These are phyloP conservation scores for Phoenix roebelenii DNA, from an alignment of 176 grass and related monocot genomes.

Conservation along the genomic window DNA sequence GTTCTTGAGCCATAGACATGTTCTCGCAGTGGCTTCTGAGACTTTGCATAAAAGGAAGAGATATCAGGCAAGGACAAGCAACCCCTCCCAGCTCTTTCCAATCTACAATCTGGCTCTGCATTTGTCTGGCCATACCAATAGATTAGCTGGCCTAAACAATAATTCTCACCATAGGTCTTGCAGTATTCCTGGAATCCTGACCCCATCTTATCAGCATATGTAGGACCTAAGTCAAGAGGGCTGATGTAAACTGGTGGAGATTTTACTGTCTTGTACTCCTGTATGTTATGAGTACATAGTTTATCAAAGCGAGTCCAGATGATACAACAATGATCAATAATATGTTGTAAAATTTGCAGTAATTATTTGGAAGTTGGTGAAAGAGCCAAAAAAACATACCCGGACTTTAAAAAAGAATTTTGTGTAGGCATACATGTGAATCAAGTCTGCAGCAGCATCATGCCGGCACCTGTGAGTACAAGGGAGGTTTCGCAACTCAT, in stretches of 20 bases:
- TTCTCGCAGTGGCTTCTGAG: slow-evolving; percentile 55
- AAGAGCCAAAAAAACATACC: slow-evolving; percentile 30
- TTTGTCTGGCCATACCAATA: slow-evolving; percentile 94
- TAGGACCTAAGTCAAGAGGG: slow-evolving; percentile 91
- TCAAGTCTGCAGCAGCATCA: slow-evolving; percentile 92
- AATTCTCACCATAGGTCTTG: slow-evolving; percentile 79
- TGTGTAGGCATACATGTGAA: slow-evolving; percentile 97
- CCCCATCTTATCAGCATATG: slow-evolving; percentile 88
- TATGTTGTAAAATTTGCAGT: too few relatives aligned
- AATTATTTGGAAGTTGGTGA: too few relatives aligned
- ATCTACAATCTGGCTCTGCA: slow-evolving; percentile 69
- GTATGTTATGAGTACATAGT: slow-evolving; percentile 23
- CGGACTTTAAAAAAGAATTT: slow-evolving; percentile 81
- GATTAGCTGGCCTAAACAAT: slow-evolving; percentile 92
- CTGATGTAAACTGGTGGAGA: slow-evolving; percentile 82
- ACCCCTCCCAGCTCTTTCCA: slow-evolving; percentile 81
- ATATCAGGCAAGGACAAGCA: slow-evolving; percentile 80
- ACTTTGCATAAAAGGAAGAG: slow-evolving; percentile 82
- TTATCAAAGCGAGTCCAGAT: slow-evolving; percentile 14
- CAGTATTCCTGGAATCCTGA: slow-evolving; percentile 79
- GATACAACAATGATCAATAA: not conserved
- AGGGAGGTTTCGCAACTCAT: slow-evolving; percentile 68
- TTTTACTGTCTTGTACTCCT: slow-evolving; percentile 88
- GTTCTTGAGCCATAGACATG: slow-evolving; percentile 77
- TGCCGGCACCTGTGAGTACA: slow-evolving; percentile 92